Conservation (phyloP, 345 rosid species). For the Citrus australasica region DNA sequence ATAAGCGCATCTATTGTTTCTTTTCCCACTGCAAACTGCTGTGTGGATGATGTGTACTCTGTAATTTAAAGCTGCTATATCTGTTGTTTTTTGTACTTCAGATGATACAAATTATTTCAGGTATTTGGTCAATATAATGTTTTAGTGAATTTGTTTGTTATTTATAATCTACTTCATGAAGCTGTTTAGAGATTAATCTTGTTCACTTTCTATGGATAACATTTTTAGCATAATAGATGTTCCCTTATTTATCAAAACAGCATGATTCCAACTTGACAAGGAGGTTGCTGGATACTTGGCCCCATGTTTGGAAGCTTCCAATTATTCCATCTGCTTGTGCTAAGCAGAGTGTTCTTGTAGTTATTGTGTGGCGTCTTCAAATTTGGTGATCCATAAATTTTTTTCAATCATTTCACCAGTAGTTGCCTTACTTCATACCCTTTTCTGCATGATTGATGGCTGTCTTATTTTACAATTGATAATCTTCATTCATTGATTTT, state of each 20-base stretch:
- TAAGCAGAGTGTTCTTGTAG: not conserved
- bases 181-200: not conserved
- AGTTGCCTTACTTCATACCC: not conserved
- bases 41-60: conserved; percentile 11
- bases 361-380: not conserved
- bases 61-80: conserved; percentile 14
- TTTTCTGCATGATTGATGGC: not conserved
- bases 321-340: not conserved
- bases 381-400: not conserved
- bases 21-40: conserved; percentile 15
- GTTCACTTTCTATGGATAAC: not conserved
- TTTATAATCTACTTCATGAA: conserved; percentile 15
- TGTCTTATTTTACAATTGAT: too few species aligned
- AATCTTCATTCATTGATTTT: not conserved
- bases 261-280: not conserved
- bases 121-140: conserved; percentile 3
- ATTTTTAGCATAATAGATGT: not conserved
- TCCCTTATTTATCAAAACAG: not conserved
- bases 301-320: not conserved
- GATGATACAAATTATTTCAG: conserved; percentile 12
- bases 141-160: conserved; percentile 19
- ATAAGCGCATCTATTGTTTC: conserved; percentile 25
- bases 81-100: conserved; percentile 13
- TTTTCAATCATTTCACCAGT: not conserved
- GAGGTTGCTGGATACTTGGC: not conserved